Evolutionary conservation across 768 basidiomycete species (phyloP).

Genomic region (Psilocybe azurescens): DNA sequence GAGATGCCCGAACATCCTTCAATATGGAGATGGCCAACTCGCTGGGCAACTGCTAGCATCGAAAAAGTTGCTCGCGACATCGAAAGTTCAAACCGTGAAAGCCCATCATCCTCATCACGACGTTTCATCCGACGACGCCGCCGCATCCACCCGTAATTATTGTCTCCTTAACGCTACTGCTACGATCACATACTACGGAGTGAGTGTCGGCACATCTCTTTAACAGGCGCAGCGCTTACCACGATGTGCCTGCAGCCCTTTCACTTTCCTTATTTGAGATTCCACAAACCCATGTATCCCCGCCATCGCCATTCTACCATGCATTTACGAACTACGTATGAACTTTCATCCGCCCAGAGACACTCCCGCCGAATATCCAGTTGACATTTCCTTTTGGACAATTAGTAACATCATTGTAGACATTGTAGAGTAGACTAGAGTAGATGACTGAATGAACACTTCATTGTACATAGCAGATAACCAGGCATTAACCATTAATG

Average conservation of each 20-base stretch:
- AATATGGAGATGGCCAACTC: slow-evolving; percentile 8
- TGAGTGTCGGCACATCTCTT: neutral
- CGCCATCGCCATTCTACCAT: neutral
- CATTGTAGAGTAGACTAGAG: neutral
- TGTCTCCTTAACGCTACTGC: neutral
- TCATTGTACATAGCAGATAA: no score
- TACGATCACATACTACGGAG: neutral
- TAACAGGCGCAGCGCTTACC: neutral
- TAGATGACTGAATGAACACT: no score
- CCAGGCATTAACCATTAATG: neutral
- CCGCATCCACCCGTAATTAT: slow-evolving; percentile 8
- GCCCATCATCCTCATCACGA: slow-evolving; percentile 2
- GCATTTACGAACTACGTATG: neutral
- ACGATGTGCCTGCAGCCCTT: neutral
- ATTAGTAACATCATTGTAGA: neutral
- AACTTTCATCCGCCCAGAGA: neutral
- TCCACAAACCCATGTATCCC: neutral
- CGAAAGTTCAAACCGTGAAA: slow-evolving; percentile 3
- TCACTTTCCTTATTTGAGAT: neutral
- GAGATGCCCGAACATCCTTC: slow-evolving; percentile 1
- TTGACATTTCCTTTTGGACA: neutral
- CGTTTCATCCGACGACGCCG: slow-evolving; percentile 10
- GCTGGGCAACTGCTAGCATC: neutral
- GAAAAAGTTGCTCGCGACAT: neutral
- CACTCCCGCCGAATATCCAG: neutral